Percentiles rank a stretch among this genome's conserved stretches.
Evolutionary conservation across 305 asterid genomes (phyloP).

Genomic region (Fraxinus angustifolia): DNA sequence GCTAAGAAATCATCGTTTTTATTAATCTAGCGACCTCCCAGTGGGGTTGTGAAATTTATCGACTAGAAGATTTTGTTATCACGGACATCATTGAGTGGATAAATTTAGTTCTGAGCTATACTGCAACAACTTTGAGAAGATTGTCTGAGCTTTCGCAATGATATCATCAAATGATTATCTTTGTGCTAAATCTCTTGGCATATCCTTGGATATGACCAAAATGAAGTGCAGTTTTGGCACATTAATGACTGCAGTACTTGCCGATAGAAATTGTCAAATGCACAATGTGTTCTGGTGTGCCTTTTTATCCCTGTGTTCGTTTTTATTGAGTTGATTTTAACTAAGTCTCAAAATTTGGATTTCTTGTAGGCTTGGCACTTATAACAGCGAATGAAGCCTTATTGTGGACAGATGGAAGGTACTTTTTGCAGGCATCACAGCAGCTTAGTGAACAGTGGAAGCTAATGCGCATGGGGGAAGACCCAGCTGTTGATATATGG

Average conservation of each 20-base stretch:
- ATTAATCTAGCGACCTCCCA: neutral
- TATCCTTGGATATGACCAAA: neutral
- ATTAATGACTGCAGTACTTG: constrained; percentile 9
- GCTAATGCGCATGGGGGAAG: constrained; percentile 92
- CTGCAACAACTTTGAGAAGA: neutral
- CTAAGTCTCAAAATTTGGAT: neutral
- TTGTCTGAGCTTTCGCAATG: neutral
- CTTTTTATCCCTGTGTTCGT: neutral
- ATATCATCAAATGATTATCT: neutral
- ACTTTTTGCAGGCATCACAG: constrained; percentile 84
- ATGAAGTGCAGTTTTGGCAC: neutral
- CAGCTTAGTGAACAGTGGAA: constrained; percentile 83
- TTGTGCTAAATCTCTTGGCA: neutral
- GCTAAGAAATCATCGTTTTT: neutral
- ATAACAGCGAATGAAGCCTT: constrained; percentile 73
- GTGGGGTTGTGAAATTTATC: neutral
- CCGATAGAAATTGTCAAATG: neutral
- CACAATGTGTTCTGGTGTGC: constrained; percentile 1
- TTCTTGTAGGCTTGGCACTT: constrained; percentile 73
- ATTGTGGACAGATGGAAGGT: constrained; percentile 94
- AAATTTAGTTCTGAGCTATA: neutral
- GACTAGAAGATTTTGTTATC: neutral
- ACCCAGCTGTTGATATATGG: constrained; percentile 79
- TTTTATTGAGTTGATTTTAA: constrained; percentile 3
- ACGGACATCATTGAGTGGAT: neutral